These are phyloP conservation scores for Quercus wislizeni DNA, from an alignment of 306 rosid genomes.

Conservation along the genomic window DNA sequence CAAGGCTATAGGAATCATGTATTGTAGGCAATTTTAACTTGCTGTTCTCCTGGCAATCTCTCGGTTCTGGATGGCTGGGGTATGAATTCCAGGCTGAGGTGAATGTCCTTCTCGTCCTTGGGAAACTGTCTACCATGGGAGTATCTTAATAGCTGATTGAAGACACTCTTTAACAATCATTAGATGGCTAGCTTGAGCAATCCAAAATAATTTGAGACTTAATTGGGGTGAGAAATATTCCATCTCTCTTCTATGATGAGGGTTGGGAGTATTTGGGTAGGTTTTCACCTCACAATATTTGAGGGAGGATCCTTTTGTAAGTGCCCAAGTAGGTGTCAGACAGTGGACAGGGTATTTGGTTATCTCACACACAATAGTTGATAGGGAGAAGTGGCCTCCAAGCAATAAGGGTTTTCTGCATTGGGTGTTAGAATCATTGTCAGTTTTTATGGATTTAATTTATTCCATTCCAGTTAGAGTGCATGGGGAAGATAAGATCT, in stretches of 20 bases:
- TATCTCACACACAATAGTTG: background rate
- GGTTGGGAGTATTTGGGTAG: background rate
- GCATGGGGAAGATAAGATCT: too few relatives aligned
- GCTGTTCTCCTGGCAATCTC: background rate
- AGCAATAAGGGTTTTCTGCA: background rate
- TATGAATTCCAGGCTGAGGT: background rate
- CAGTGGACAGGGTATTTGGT: background rate
- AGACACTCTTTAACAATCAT: background rate
- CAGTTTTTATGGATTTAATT: too few relatives aligned
- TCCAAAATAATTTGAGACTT: background rate
- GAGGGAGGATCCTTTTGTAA: background rate
- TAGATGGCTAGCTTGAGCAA: background rate
- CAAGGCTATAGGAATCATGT: background rate
- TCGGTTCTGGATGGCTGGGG: background rate
- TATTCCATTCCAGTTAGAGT: too few relatives aligned
- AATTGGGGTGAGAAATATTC: background rate
- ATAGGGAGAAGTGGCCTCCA: background rate
- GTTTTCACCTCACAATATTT: background rate
- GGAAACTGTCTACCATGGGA: background rate
- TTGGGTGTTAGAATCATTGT: too few relatives aligned
- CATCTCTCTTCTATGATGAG: background rate
- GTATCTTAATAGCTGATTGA: background rate
- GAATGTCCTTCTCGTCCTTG: background rate
- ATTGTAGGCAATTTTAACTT: background rate
- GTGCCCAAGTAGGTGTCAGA: background rate